Base-by-base conservation (phyloP, 768 basidiomycete genomes). In the Erythrobasidium yunnanense region DNA sequence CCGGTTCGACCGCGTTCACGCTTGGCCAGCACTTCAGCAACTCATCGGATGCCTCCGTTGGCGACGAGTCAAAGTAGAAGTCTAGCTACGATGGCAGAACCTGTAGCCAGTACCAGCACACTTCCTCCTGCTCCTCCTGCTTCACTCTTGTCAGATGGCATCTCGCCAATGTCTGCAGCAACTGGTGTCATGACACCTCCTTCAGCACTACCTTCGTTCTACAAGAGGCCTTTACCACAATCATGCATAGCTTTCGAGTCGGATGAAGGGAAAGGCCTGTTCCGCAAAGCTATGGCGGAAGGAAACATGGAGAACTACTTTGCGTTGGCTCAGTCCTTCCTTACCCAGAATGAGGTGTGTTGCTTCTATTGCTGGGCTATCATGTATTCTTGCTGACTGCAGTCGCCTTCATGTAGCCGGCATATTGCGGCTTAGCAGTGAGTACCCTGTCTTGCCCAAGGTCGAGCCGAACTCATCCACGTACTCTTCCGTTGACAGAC, bases 231-330 rank as follows among this genome's bases (percentile, higher is more conserved):
- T 0, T 60, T 73, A 0, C 72, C 72, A 1, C 0, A n/a, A 0
- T 32, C 65, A 0, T 73, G 72, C 46, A 66, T 60, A 3, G n/a
- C 67, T 5, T 73, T 71, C 63, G 29, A 51, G 22, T 53, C 49
- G 6, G 22, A 57, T 1, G 34, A 54, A 23, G 72, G 72, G 25
- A 69, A 69, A 34, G 1, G 11, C 0, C 46, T 71, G 18, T 73
- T 73, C 32, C 50, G 45, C 0, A 30, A 54, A 1, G 69, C 68
- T 1, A 45, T 73, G 27, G 27, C 1, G 0, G 70, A 70, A 46
- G 69, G 65, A 1, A 62, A 68, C 38, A 56, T 70, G 46, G 70
- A 71, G 55, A 6, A 33, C 1, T 73, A 71, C 67, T 73, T 73
- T 51, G 25, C 57, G 4, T 56, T 73, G 4, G 63, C 72, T 0